phyloP scores from a whole-genome alignment of 257 asterid genomes.

The Primulina eburnea region DNA sequence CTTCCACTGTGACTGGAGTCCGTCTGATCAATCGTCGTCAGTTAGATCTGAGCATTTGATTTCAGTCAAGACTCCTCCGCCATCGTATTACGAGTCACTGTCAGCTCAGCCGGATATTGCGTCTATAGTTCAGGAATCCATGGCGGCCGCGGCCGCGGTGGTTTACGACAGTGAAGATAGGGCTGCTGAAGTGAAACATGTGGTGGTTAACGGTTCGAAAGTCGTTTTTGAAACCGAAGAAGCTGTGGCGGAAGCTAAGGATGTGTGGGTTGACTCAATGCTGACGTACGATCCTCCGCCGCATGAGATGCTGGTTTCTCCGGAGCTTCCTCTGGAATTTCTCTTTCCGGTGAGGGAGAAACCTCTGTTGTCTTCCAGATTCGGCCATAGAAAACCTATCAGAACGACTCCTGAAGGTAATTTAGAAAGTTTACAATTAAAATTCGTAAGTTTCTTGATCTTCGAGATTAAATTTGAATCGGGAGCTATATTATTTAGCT shows the following conservation, averaged over 20 bases:
- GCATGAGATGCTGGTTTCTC: constrained; percentile 20
- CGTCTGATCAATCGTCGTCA: constrained; percentile 21
- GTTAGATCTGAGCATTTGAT: constrained; percentile 26
- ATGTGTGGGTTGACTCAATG: constrained; percentile 27
- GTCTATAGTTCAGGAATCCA: constrained; percentile 16
- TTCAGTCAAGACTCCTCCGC: constrained; percentile 41
- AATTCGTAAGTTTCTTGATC: neutral
- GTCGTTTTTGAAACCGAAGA: constrained; percentile 25
- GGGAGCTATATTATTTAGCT: neutral
- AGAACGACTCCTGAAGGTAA: neutral
- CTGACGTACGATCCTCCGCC: constrained; percentile 14
- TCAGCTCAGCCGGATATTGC: constrained; percentile 19
- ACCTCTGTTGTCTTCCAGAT: constrained; percentile 23
- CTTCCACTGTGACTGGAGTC: constrained; percentile 38
- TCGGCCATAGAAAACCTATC: neutral
- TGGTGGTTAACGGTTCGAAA: constrained; percentile 42
- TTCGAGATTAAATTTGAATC: neutral
- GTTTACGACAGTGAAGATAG: constrained; percentile 25
- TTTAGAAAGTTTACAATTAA: neutral
- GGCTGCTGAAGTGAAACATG: constrained; percentile 40
- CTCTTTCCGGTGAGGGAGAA: constrained; percentile 42
- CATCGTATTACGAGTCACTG: constrained; percentile 21
- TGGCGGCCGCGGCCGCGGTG: constrained; percentile 22
- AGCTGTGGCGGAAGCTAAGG: constrained; percentile 25
- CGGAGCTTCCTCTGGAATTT: constrained; percentile 30